Conservation (phyloP, 2,329 filamentous ascomycete species). For the Zymoseptoria ardabiliae region DNA sequence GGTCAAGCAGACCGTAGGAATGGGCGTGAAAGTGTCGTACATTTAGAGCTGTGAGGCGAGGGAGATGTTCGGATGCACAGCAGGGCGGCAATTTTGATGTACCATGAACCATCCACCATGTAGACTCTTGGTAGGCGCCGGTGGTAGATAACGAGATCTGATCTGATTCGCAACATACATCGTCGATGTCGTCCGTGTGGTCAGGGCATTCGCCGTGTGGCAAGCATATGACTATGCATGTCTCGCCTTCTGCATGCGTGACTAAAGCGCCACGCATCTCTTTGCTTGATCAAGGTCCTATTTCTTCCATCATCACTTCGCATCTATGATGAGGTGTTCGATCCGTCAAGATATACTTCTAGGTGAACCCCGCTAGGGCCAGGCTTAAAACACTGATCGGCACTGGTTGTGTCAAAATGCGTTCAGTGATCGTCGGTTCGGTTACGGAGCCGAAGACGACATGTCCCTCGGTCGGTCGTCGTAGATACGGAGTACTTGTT, state of each 20-base stretch:
- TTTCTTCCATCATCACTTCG: too few species aligned
- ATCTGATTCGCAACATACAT: neutral
- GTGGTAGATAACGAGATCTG: neutral
- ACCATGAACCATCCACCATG: too few species aligned
- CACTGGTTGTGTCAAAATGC: too few species aligned
- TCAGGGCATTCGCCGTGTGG: neutral
- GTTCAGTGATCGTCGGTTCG: neutral
- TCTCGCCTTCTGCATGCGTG: neutral
- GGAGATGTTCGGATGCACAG: neutral
- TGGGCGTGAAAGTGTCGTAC: constrained; percentile 97
- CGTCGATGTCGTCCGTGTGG: neutral
- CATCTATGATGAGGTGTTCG: too few species aligned
- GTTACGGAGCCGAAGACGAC: neutral
- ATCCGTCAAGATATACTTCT: too few species aligned
- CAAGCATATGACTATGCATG: neutral
- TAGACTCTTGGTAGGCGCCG: neutral
- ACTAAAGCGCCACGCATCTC: too few species aligned
- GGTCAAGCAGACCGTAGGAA: constrained; percentile 75
- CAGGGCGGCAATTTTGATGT: neutral
- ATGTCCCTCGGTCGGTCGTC: neutral
- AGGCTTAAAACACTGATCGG: too few species aligned
- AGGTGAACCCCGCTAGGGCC: too few species aligned
- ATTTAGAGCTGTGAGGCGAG: constrained; percentile 47
- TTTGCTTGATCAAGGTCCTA: too few species aligned
- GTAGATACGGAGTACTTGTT: too few species aligned